Evolutionary conservation across 2,329 filamentous ascomycete genomes (phyloP).

Genomic region (Periconia macrospinosa): DNA sequence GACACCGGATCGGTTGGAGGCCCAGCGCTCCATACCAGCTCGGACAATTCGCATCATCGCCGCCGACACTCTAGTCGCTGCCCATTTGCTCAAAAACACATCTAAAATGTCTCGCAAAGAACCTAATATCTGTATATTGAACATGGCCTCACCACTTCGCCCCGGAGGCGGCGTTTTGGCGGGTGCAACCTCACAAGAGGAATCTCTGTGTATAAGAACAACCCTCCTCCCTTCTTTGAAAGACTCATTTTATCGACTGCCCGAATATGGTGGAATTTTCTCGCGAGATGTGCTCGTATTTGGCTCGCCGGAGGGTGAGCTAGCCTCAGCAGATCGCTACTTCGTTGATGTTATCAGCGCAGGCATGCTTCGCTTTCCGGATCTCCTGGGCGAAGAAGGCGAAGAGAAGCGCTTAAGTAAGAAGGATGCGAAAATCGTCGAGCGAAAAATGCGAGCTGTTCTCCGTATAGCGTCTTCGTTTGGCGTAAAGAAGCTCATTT

Average conservation of each 20-base stretch:
- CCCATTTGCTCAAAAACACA: slow-evolving; percentile 39
- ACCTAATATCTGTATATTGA: slow-evolving; percentile 57
- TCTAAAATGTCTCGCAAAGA: slow-evolving; percentile 15
- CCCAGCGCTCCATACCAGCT: background rate
- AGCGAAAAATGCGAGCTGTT: slow-evolving; percentile 60
- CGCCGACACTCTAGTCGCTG: slow-evolving; percentile 59
- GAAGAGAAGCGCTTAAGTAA: slow-evolving; percentile 20
- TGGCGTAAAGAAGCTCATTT: slow-evolving; percentile 54
- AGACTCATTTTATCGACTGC: slow-evolving; percentile 62
- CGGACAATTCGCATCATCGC: slow-evolving; percentile 51
- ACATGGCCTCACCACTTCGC: slow-evolving; percentile 65
- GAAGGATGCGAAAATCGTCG: slow-evolving; percentile 54
- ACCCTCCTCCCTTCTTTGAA: slow-evolving; percentile 62
- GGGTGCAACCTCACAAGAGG: slow-evolving; percentile 64
- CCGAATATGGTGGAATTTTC: slow-evolving; percentile 59
- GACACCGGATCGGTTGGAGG: slow-evolving; percentile 9
- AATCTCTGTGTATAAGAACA: slow-evolving; percentile 63
- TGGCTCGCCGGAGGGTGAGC: slow-evolving; percentile 43
- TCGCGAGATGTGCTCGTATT: slow-evolving; percentile 64
- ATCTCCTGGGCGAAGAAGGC: slow-evolving; percentile 45
- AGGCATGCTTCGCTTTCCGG: slow-evolving; percentile 62
- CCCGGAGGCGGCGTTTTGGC: slow-evolving; percentile 64
- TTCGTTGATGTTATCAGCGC: slow-evolving; percentile 63
- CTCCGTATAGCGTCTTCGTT: slow-evolving; percentile 53
- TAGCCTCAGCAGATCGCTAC: slow-evolving; percentile 55